Evolutionary conservation across 495 filamentous ascomycete species (phyloP).

Genomic region (Astrothelium macrocarpum): DNA sequence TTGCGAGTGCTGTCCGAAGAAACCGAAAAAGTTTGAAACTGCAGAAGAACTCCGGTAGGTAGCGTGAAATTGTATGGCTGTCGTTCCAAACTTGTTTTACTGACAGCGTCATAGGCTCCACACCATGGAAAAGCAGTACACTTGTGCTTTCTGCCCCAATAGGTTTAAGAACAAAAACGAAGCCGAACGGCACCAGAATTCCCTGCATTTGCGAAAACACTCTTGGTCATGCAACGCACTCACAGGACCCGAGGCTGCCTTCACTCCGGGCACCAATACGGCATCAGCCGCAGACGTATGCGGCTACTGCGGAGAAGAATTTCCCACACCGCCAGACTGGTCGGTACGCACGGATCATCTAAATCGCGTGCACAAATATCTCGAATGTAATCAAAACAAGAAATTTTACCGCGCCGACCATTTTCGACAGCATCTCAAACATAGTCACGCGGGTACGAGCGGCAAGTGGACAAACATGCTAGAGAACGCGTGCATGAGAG

Average conservation of each 20-base stretch:
- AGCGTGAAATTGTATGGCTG: background rate
- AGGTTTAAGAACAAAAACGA: conserved; percentile 99
- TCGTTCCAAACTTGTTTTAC: background rate
- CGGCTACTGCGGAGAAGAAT: conserved; percentile 94
- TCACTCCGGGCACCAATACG: conserved; percentile 62
- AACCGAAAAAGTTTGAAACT: conserved; percentile 94
- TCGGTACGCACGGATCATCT: conserved; percentile 75
- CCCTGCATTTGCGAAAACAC: conserved; percentile 86
- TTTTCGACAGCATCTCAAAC: conserved; percentile 96
- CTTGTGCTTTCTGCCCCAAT: conserved; percentile 83
- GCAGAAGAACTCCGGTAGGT: conserved; percentile 77
- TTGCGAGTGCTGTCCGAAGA: conserved; percentile 97
- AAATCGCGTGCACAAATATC: conserved; percentile 86
- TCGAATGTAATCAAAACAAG: conserved; percentile 96
- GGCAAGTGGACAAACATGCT: conserved; percentile 99
- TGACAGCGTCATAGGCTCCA: conserved; percentile 45
- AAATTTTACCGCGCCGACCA: conserved; percentile 98
- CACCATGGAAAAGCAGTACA: conserved; percentile 92
- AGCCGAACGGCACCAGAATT: conserved; percentile 95
- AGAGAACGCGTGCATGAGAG: conserved; percentile 94
- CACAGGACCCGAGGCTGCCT: conserved; percentile 61
- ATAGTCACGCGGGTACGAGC: conserved; percentile 91
- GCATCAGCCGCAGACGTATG: conserved; percentile 65
- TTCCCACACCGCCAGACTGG: conserved; percentile 74
- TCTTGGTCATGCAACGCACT: conserved; percentile 96